A percentile compares a stretch with the other conserved stretches of the same genome.
phyloP scores from a whole-genome alignment of 106 monocot species.

The Allium fistulosum region DNA sequence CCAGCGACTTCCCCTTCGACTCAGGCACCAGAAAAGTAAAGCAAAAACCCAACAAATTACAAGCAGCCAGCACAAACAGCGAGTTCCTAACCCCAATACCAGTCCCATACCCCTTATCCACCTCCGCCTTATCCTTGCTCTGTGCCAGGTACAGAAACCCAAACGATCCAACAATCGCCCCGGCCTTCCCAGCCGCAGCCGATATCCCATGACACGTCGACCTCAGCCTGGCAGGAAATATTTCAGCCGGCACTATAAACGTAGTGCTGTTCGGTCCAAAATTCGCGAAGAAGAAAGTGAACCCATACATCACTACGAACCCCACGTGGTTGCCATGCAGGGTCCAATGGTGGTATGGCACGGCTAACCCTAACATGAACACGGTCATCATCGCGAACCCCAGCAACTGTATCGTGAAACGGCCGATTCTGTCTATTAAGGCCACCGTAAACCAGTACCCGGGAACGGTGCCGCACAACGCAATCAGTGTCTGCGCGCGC shows the following conservation, averaged over 20 bases:
- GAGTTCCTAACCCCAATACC: constrained; percentile 57
- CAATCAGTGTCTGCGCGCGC: constrained; percentile 60
- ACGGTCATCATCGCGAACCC: constrained; percentile 55
- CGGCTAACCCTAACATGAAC: constrained; percentile 65
- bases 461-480: constrained; percentile 73
- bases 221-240: constrained; percentile 71
- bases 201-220: constrained; percentile 85
- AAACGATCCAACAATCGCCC: constrained; percentile 43
- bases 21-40: constrained; percentile 51
- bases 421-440: constrained; percentile 61
- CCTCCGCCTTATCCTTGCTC: constrained; percentile 24
- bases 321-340: constrained; percentile 36
- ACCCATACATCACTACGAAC: constrained; percentile 60
- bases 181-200: constrained; percentile 56
- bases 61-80: constrained; percentile 41
- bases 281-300: constrained; percentile 90
- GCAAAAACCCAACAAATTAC: constrained; percentile 28
- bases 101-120: constrained; percentile 36
- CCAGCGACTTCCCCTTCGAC: constrained; percentile 47
- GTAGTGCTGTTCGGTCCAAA: constrained; percentile 80
- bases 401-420: constrained; percentile 51
- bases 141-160: constrained; percentile 49
- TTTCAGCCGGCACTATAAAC: constrained; percentile 80
- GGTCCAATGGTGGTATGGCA: constrained; percentile 68
- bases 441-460: constrained; percentile 83